Base-by-base conservation (phyloP, 257 asterid genomes). In the Nicotiana obtusifolia region DNA sequence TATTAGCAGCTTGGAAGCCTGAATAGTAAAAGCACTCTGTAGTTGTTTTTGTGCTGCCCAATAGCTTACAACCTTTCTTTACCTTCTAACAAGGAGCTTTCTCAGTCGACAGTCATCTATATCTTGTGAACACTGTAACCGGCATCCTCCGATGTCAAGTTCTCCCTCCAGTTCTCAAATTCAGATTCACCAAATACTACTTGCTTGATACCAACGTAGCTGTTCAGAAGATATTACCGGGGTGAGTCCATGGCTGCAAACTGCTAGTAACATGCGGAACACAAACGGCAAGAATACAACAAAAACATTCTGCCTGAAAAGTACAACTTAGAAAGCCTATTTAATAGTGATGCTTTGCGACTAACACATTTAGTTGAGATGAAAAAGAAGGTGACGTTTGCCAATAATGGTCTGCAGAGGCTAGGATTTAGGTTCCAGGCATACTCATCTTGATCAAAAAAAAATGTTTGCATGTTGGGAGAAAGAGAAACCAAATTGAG, bases 131-230 rank as follows among this genome's bases (percentile, higher is more conserved):
- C 79, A 53, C 84, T 89, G 87, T 89, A 95, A 64, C 97, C 98
- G 19, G 82, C 88, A 81, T 89, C 96, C 85, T 95, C 99, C 16
- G 97, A 83, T 84, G 89, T 94, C 87, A 94, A 86, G 89, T 88
- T 83, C 76, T 92, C 99, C 76, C 80, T 89, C 99, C 99, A 95
- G 67, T 80, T 90, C 88, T 88, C 97, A n/a, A 84, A 89, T 81
- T 91, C 95, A 59, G 97, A 86, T 77, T 98, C 98, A 15, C 98
- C 99, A 78, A 95, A 95, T 83, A 86, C 88, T 87, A 95, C 90
- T 88, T 92, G 97, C 90, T 95, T 95, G 79, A 95, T 91, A 49
- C 99, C 99, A 5, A 91, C 82, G 84, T 86, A 92, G 86, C 98
- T 95, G 92, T 4, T 73, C 30, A 69, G n/a, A 83, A 64, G 84